Conservation (phyloP, 2,329 filamentous ascomycete species). For the Phyllosticta paracitricarpa region DNA sequence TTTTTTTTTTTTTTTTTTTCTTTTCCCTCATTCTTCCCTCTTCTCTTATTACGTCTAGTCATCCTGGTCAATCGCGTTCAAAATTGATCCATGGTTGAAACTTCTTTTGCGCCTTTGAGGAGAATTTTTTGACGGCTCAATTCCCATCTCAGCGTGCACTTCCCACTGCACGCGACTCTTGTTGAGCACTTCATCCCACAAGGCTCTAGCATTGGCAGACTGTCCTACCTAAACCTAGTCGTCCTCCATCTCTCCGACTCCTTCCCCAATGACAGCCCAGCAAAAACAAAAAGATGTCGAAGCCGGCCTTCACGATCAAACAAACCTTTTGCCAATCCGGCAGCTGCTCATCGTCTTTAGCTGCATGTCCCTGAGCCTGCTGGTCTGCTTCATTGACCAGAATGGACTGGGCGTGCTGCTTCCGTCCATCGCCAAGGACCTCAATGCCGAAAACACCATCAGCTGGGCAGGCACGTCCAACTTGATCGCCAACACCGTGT, state of each 20-base stretch:
- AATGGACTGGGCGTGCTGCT: constrained; percentile 42
- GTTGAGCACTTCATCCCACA: background rate
- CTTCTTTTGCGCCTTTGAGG: background rate
- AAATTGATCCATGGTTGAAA: background rate
- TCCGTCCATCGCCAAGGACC: constrained; percentile 26
- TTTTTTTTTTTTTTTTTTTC: background rate
- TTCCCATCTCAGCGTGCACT: background rate
- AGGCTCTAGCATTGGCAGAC: background rate
- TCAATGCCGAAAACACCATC: constrained; percentile 39
- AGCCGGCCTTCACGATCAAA: constrained; percentile 44
- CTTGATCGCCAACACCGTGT: constrained; percentile 50
- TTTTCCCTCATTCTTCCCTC: too few relatives aligned
- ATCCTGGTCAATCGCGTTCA: background rate
- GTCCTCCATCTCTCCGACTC: background rate
- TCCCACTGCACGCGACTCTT: background rate
- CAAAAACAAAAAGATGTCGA: constrained; percentile 25
- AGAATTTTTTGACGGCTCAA: background rate
- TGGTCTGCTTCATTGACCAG: constrained; percentile 49
- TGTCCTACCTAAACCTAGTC: background rate
- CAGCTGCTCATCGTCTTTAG: constrained; percentile 43
- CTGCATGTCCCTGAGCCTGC: constrained; percentile 42
- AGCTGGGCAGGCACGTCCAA: constrained; percentile 46
- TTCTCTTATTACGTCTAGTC: background rate
- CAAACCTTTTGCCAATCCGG: constrained; percentile 44
- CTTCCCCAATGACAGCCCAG: background rate